These are phyloP conservation scores for Aspergillus caelatus DNA, from an alignment of 2,329 filamentous ascomycete species.

Conservation along the genomic window DNA sequence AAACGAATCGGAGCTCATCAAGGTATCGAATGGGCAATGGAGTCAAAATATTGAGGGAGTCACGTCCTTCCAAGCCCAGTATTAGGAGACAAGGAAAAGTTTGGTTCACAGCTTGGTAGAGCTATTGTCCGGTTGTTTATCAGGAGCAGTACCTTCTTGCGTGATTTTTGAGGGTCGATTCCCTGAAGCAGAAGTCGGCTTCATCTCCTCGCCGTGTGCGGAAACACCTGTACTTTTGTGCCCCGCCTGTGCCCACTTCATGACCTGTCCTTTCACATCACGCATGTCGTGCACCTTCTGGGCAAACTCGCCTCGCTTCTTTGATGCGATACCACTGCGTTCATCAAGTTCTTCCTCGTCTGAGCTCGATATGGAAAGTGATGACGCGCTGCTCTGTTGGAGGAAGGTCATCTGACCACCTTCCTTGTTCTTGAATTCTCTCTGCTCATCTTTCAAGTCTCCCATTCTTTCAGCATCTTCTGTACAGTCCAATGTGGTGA, in stretches of 20 bases:
- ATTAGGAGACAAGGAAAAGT: neutral
- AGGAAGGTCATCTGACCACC: constrained; percentile 58
- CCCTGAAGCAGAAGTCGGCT: neutral
- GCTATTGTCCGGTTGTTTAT: neutral
- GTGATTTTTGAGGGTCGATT: neutral
- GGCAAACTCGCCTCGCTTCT: constrained; percentile 31
- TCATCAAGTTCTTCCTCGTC: constrained; percentile 62
- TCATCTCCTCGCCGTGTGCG: neutral
- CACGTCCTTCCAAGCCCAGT: neutral
- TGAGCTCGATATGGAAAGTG: constrained; percentile 55
- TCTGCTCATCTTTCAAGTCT: constrained; percentile 75
- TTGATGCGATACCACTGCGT: constrained; percentile 26
- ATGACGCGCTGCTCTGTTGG: constrained; percentile 52
- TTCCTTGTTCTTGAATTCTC: constrained; percentile 69
- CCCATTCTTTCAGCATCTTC: constrained; percentile 71
- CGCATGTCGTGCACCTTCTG: constrained; percentile 39
- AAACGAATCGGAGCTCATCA: neutral
- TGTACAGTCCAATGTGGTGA: constrained; percentile 74
- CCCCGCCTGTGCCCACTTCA: constrained; percentile 38
- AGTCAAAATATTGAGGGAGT: neutral
- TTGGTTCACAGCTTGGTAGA: neutral
- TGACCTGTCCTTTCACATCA: constrained; percentile 40
- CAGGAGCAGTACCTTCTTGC: neutral
- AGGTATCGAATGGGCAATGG: neutral
- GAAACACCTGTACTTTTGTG: constrained; percentile 13